A percentile compares a stretch with the other conserved stretches of the same genome.
phyloP scores from a whole-genome alignment of 169 alveolate species.

The Plasmodium gallinaceum region DNA sequence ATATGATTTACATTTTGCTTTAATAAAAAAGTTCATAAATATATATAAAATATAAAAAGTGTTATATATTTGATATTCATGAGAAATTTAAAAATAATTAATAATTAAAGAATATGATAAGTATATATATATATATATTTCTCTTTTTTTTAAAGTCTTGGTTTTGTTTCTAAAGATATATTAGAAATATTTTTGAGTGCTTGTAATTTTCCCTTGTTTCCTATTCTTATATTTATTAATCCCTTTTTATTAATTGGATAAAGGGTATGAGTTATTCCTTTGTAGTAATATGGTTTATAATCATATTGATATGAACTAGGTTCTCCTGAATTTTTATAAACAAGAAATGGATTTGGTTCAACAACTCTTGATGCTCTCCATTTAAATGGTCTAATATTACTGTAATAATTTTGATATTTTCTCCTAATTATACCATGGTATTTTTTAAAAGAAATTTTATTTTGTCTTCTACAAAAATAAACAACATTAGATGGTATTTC shows the following conservation, averaged over 20 bases:
- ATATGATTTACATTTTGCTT: no score
- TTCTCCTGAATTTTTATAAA: slow-evolving; percentile 59
- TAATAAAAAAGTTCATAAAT: no score
- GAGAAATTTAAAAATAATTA: no score
- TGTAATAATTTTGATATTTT: slow-evolving; percentile 65
- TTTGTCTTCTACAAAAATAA: slow-evolving; percentile 60
- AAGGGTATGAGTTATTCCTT: slow-evolving; percentile 67
- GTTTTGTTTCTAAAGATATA: slow-evolving; percentile 65
- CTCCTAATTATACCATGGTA: slow-evolving; percentile 78
- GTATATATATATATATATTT: no score
- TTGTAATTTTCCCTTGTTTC: slow-evolving; percentile 45
- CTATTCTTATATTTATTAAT: slow-evolving; percentile 44
- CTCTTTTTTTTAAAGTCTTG: slow-evolving; percentile 38
- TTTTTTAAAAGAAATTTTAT: slow-evolving; percentile 74
- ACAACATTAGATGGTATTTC: slow-evolving; percentile 75
- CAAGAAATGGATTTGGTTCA: slow-evolving; percentile 75
- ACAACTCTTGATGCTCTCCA: slow-evolving; percentile 78
- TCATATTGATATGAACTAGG: slow-evolving; percentile 65
- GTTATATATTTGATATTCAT: no score
- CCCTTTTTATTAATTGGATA: slow-evolving; percentile 65
- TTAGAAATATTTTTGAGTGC: slow-evolving; percentile 59
- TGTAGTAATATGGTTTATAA: slow-evolving; percentile 63
- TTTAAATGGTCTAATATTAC: slow-evolving; percentile 77
- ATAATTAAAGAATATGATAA: no score
- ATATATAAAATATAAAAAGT: no score